A percentile compares a stretch with the other conserved stretches of the same genome.
phyloP scores from a whole-genome alignment of 2,329 filamentous ascomycete genomes.

The Pseudogymnoascus sp. region DNA sequence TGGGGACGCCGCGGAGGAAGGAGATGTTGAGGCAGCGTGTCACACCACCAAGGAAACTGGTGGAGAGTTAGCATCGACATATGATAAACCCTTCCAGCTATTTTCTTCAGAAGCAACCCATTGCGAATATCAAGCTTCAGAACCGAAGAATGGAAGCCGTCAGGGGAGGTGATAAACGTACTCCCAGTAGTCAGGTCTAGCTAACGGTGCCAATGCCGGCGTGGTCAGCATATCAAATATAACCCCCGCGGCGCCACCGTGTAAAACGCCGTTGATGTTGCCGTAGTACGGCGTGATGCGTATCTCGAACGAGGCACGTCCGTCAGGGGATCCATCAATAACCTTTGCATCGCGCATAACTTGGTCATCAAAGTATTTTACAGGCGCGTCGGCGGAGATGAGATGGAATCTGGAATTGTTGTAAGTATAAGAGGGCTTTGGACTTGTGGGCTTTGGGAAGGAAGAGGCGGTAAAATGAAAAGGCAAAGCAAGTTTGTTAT shows the following conservation, averaged over 20 bases:
- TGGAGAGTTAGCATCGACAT: not conserved
- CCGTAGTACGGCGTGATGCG: constrained; percentile 37
- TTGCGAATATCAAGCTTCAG: not conserved
- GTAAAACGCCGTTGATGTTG: constrained; percentile 43
- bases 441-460: too few species aligned
- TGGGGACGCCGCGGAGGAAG: constrained; percentile 43
- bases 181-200: constrained; percentile 44
- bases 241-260: constrained; percentile 47
- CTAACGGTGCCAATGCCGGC: constrained; percentile 41
- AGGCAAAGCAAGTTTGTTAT: not conserved
- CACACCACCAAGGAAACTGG: constrained; percentile 43
- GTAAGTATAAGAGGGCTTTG: not conserved
- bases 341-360: constrained; percentile 23
- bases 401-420: constrained; percentile 17
- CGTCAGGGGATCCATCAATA: constrained; percentile 26
- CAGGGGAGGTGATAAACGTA: constrained; percentile 20
- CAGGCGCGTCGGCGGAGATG: constrained; percentile 7
- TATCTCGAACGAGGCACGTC: constrained; percentile 38
- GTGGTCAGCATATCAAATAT: constrained; percentile 52
- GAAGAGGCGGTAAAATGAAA: not conserved
- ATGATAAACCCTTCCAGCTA: not conserved
- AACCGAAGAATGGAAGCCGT: too few species aligned
- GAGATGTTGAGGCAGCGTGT: constrained; percentile 44
- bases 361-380: constrained; percentile 20
- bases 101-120: not conserved